These are phyloP conservation scores for Vigna nakashimae DNA, from an alignment of 306 rosid species.

Conservation along the genomic window DNA sequence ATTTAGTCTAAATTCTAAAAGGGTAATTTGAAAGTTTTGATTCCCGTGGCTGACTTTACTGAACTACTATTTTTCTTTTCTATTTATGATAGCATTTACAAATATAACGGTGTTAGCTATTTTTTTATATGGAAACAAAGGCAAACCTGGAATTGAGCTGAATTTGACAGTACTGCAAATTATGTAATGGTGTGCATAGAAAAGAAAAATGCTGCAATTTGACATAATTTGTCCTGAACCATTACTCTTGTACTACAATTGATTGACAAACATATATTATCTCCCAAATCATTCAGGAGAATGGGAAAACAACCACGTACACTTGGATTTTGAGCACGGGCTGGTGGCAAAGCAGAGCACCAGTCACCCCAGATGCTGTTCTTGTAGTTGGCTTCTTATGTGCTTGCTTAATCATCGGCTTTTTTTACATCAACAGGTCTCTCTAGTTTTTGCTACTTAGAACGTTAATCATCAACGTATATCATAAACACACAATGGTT, in stretches of 20 bases:
- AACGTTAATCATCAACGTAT: conserved; percentile 23
- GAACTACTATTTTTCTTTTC: not conserved
- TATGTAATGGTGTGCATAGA: conserved; percentile 16
- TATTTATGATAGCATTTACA: not conserved
- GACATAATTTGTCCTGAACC: not conserved
- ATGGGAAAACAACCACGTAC: conserved; percentile 78
- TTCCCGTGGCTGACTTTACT: not conserved
- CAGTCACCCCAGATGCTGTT: conserved; percentile 85
- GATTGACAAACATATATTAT: conserved; percentile 16
- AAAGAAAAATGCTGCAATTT: conserved; percentile 20
- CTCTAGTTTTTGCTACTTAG: conserved; percentile 10
- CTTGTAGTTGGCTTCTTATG: conserved; percentile 64
- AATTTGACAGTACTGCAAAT: conserved; percentile 28
- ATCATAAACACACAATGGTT: conserved; percentile 20
- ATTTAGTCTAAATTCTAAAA: not conserved
- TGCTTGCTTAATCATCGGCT: conserved; percentile 68
- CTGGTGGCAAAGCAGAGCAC: conserved; percentile 87
- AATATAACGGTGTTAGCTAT: no score
- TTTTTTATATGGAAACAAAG: conserved; percentile 3
- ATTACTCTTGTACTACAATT: conserved; percentile 18
- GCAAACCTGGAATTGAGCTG: not conserved
- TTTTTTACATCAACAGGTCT: conserved; percentile 81
- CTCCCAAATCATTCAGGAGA: conserved; percentile 62
- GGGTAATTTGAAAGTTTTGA: not conserved
- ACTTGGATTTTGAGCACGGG: conserved; percentile 96